phyloP scores from a whole-genome alignment of 1,284 basidiomycete genomes.

The Bjerkandera adusta region DNA sequence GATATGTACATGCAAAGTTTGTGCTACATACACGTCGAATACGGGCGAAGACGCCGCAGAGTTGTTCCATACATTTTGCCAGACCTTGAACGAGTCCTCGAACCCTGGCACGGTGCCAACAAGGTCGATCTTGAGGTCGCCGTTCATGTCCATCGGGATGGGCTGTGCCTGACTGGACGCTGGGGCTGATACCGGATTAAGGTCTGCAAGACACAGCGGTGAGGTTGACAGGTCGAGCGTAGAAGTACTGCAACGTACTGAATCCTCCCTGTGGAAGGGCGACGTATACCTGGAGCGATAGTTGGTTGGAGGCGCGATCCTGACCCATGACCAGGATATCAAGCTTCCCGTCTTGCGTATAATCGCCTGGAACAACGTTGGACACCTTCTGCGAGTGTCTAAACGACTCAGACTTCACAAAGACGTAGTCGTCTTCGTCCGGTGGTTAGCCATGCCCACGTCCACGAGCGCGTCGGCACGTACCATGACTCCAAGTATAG shows the following conservation, averaged over 20 bases:
- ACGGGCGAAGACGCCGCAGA: slow-evolving; percentile 48
- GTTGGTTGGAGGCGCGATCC: slow-evolving; percentile 42
- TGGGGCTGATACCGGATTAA: slow-evolving; percentile 51
- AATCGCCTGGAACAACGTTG: slow-evolving; percentile 92
- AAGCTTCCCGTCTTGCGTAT: slow-evolving; percentile 87
- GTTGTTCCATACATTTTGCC: slow-evolving; percentile 76
- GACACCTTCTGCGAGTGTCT: slow-evolving; percentile 53
- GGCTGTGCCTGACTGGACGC: slow-evolving; percentile 77
- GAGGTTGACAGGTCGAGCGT: neutral
- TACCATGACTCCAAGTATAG: slow-evolving; percentile 86
- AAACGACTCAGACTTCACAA: slow-evolving; percentile 52
- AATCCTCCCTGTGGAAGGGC: slow-evolving; percentile 64
- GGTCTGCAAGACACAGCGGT: slow-evolving; percentile 23
- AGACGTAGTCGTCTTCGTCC: slow-evolving; percentile 57
- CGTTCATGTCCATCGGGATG: slow-evolving; percentile 83
- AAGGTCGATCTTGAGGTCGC: slow-evolving; percentile 87
- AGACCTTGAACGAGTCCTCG: slow-evolving; percentile 52
- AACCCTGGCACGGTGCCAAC: slow-evolving; percentile 64
- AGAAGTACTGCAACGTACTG: slow-evolving; percentile 43
- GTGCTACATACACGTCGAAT: slow-evolving; percentile 57
- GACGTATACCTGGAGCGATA: slow-evolving; percentile 71
- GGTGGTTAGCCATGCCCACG: neutral
- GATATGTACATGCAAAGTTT: slow-evolving; percentile 5
- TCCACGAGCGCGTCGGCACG: slow-evolving; percentile 20
- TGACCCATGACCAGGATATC: slow-evolving; percentile 88